Evolutionary conservation across 805 yeast species (phyloP).

Genomic region (Scheffersomyces ergatensis): DNA sequence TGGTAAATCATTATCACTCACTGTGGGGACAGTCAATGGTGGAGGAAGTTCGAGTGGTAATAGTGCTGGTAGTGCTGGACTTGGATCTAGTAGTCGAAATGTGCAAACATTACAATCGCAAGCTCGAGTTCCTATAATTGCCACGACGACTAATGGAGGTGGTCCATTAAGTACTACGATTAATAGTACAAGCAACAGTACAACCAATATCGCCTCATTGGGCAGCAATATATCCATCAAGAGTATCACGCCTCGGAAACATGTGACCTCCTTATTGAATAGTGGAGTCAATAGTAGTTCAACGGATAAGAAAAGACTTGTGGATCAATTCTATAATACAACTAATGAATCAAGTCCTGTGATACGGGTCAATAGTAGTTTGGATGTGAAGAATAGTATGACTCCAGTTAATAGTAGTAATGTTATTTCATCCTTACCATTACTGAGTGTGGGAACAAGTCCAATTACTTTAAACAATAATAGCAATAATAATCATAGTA

Average conservation of each 20-base stretch:
- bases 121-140: not conserved
- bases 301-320: slow-evolving; percentile 30
- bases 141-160: too few species aligned
- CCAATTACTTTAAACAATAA: not conserved
- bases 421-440: not conserved
- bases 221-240: too few species aligned
- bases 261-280: not conserved
- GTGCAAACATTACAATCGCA: not conserved
- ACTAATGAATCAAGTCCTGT: slow-evolving; percentile 12
- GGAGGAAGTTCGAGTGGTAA: not conserved
- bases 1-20: too few species aligned
- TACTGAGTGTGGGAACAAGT: not conserved
- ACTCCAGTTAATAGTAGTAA: too few species aligned
- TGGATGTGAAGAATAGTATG: not conserved
- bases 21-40: not conserved
- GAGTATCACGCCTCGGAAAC: not conserved
- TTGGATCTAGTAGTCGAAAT: not conserved
- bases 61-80: too few species aligned
- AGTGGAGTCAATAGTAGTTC: not conserved
- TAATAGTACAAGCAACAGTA: too few species aligned
- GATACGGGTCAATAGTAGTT: not conserved
- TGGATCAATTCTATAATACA: slow-evolving; percentile 38
- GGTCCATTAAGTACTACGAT: too few species aligned
- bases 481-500: not conserved
- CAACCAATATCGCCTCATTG: too few species aligned